These are phyloP conservation scores for Sonneratia alba DNA, from an alignment of 345 rosid genomes.

Conservation along the genomic window DNA sequence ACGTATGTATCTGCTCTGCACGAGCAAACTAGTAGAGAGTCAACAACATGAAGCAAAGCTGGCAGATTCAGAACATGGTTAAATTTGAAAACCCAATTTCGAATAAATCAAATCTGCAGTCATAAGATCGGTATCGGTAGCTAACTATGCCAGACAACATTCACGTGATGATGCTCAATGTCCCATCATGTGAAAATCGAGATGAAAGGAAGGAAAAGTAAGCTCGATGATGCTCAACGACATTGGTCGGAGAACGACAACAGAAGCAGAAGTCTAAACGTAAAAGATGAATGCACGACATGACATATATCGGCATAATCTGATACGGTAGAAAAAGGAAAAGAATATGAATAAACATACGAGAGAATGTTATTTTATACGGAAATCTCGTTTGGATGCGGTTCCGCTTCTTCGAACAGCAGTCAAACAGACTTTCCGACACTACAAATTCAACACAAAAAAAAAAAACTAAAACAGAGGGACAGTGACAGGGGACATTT, in stretches of 20 bases:
- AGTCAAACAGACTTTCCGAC: not conserved
- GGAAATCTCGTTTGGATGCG: not conserved
- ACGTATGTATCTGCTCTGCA: not conserved
- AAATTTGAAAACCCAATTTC: not conserved
- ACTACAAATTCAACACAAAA: too few species aligned
- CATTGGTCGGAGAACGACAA: not conserved
- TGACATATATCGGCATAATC: not conserved
- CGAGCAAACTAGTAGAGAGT: not conserved
- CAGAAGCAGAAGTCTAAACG: not conserved
- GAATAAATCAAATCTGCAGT: not conserved
- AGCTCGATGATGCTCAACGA: not conserved
- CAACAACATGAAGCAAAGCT: not conserved
- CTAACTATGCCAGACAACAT: not conserved
- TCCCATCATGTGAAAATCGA: not conserved
- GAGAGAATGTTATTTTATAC: not conserved
- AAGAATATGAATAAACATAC: not conserved
- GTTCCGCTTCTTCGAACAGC: not conserved
- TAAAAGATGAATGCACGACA: not conserved
- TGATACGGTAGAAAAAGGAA: not conserved
- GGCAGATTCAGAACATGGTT: not conserved
- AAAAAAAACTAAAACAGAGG: not conserved
- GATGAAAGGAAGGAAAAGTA: not conserved
- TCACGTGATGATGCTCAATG: not conserved
- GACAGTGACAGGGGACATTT: conserved; percentile 3
- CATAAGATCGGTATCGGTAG: not conserved